Evolutionary conservation across 1,284 basidiomycete species (phyloP).

Genomic region (Leccinum variabile): DNA sequence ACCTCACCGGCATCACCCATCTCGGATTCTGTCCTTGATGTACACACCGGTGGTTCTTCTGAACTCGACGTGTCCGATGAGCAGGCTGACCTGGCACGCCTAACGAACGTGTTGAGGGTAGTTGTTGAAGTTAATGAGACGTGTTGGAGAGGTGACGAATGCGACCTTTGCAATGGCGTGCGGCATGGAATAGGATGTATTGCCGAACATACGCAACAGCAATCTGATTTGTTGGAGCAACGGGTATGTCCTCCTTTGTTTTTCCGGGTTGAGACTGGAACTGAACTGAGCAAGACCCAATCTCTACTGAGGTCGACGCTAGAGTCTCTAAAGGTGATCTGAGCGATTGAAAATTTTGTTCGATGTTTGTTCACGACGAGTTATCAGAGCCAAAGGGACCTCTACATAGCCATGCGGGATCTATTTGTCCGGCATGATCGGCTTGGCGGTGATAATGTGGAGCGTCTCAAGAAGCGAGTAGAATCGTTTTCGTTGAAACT

Average conservation of each 20-base stretch:
- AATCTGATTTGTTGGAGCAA: constrained; percentile 77
- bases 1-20: constrained; percentile 24
- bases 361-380: constrained; percentile 13
- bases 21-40: constrained; percentile 31
- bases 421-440: constrained; percentile 82
- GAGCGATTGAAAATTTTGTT: background rate
- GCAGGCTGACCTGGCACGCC: constrained; percentile 79
- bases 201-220: constrained; percentile 68
- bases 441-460: constrained; percentile 82
- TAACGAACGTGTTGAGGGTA: constrained; percentile 80
- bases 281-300: constrained; percentile 45
- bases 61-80: constrained; percentile 29
- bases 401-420: constrained; percentile 84
- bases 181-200: constrained; percentile 68
- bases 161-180: constrained; percentile 82
- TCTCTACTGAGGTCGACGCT: constrained; percentile 62
- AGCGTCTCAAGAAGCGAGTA: constrained; percentile 81
- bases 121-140: constrained; percentile 74
- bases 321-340: constrained; percentile 69
- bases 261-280: background rate
- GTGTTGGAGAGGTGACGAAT: constrained; percentile 79
- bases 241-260: constrained; percentile 55
- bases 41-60: constrained; percentile 23
- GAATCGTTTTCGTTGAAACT: constrained; percentile 75
- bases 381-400: constrained; percentile 76